phyloP scores from a whole-genome alignment of 768 basidiomycete species.

The Ramaria sp. region DNA sequence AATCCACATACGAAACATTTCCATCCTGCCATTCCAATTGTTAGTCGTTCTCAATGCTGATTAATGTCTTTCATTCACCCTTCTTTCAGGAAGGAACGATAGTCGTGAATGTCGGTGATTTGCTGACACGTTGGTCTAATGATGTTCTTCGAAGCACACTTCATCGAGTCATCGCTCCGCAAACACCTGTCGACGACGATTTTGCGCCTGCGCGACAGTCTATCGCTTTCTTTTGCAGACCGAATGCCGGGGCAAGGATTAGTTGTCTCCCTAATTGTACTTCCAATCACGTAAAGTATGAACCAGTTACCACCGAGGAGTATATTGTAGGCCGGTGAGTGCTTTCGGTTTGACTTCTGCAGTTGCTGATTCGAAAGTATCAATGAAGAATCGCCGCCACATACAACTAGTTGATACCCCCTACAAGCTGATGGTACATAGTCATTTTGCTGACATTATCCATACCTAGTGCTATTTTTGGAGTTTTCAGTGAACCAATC shows the following conservation, averaged over 20 bases:
- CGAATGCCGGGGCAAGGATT: slow-evolving; percentile 58
- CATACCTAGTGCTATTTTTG: background rate
- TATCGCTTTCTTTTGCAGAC: slow-evolving; percentile 83
- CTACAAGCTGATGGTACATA: too few relatives aligned
- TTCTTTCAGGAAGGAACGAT: slow-evolving; percentile 58
- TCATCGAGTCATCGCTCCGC: slow-evolving; percentile 73
- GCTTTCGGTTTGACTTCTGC: background rate
- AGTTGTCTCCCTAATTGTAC: slow-evolving; percentile 57
- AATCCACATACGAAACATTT: slow-evolving; percentile 67
- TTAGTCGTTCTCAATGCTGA: slow-evolving; percentile 25
- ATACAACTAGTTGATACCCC: slow-evolving; percentile 2
- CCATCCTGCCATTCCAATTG: slow-evolving; percentile 66
- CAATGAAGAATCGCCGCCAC: background rate
- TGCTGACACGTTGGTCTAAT: slow-evolving; percentile 77
- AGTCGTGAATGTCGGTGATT: slow-evolving; percentile 74
- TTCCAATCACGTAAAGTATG: slow-evolving; percentile 43
- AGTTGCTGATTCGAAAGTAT: background rate
- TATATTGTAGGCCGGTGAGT: slow-evolving; percentile 51
- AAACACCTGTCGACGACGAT: slow-evolving; percentile 39
- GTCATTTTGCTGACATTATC: slow-evolving; percentile 2
- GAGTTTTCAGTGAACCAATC: slow-evolving; percentile 40
- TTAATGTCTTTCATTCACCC: background rate
- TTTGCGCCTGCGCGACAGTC: slow-evolving; percentile 62
- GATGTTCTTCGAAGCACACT: slow-evolving; percentile 69
- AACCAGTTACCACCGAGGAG: slow-evolving; percentile 58